Evolutionary conservation across 176 grass and related monocot genomes (phyloP).

Genomic region (Juncus inflexus): DNA sequence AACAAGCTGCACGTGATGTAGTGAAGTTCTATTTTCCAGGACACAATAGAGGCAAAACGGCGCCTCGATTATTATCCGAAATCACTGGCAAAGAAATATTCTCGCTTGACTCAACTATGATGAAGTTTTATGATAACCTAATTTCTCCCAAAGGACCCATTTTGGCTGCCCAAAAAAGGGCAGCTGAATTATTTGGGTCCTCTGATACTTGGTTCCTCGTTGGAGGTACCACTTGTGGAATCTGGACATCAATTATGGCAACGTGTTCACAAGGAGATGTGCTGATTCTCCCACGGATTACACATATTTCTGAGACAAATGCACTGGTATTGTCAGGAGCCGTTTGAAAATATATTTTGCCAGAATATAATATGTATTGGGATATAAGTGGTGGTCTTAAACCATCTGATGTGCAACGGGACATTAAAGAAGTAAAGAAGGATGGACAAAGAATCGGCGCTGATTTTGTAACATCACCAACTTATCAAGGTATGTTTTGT

Average conservation of each 20-base stretch:
- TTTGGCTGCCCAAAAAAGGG: conserved; percentile 46
- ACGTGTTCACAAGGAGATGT: conserved; percentile 52
- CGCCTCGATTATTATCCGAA: conserved; percentile 31
- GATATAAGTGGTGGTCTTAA: conserved; percentile 61
- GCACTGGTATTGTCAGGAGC: conserved; percentile 55
- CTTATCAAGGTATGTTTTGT: conserved; percentile 62
- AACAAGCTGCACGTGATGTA: too few relatives aligned
- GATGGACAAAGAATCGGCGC: conserved; percentile 44
- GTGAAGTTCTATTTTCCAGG: conserved; percentile 69
- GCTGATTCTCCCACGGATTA: conserved; percentile 53
- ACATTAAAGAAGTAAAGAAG: conserved; percentile 40
- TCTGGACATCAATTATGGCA: conserved; percentile 69
- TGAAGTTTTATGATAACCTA: conserved; percentile 59
- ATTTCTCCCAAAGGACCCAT: conserved; percentile 70
- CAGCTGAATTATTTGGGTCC: conserved; percentile 62
- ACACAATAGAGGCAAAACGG: conserved; percentile 63
- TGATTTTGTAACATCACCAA: conserved; percentile 71
- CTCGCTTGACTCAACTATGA: conserved; percentile 51
- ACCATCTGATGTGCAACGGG: conserved; percentile 35
- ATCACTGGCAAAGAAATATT: conserved; percentile 38
- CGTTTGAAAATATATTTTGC: conserved; percentile 61
- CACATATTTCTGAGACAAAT: conserved; percentile 67
- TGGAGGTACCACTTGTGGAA: conserved; percentile 69
- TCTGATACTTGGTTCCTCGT: conserved; percentile 73
- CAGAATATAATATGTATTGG: conserved; percentile 65